phyloP scores from a whole-genome alignment of 2,329 filamentous ascomycete genomes.

The Hypocrella siamensis region DNA sequence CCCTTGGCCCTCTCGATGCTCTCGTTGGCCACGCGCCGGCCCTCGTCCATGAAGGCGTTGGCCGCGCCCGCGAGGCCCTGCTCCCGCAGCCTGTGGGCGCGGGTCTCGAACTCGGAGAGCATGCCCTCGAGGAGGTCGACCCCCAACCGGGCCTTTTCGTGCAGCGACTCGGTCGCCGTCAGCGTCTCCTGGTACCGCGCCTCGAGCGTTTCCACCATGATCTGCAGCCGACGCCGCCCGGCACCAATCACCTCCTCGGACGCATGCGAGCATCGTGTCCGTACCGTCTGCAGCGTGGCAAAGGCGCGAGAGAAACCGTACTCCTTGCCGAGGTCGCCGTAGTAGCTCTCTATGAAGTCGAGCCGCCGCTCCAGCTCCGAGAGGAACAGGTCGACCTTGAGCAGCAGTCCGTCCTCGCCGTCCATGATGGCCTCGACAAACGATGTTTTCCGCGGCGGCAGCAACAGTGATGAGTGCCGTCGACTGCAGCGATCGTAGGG shows the following conservation, averaged over 20 bases:
- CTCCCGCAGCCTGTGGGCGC: slow-evolving; percentile 66
- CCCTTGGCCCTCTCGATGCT: slow-evolving; percentile 58
- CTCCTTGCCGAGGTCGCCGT: slow-evolving; percentile 72
- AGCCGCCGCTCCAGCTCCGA: slow-evolving; percentile 74
- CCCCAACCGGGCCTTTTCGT: slow-evolving; percentile 80
- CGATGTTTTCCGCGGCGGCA: slow-evolving; percentile 40
- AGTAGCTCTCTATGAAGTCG: slow-evolving; percentile 80
- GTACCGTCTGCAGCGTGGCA: slow-evolving; percentile 70
- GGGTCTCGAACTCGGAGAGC: slow-evolving; percentile 69
- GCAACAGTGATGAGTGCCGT: slow-evolving; percentile 42
- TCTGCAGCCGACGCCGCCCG: slow-evolving; percentile 65
- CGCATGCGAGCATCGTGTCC: slow-evolving; percentile 75
- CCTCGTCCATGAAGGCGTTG: slow-evolving; percentile 54
- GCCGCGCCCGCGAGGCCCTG: slow-evolving; percentile 52
- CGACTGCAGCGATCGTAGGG: slow-evolving; percentile 14
- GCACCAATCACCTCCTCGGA: slow-evolving; percentile 83
- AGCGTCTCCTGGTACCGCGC: slow-evolving; percentile 74
- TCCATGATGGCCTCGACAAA: slow-evolving; percentile 46
- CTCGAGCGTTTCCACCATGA: slow-evolving; percentile 89
- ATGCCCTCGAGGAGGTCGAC: slow-evolving; percentile 77
- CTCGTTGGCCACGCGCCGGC: slow-evolving; percentile 67
- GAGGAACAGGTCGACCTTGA: slow-evolving; percentile 65
- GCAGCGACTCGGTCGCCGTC: slow-evolving; percentile 68
- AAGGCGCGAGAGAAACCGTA: slow-evolving; percentile 73
- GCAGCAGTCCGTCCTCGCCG: slow-evolving; percentile 42